phyloP scores from a whole-genome alignment of 129 eudicot species.

The Saposhnikovia divaricata region DNA sequence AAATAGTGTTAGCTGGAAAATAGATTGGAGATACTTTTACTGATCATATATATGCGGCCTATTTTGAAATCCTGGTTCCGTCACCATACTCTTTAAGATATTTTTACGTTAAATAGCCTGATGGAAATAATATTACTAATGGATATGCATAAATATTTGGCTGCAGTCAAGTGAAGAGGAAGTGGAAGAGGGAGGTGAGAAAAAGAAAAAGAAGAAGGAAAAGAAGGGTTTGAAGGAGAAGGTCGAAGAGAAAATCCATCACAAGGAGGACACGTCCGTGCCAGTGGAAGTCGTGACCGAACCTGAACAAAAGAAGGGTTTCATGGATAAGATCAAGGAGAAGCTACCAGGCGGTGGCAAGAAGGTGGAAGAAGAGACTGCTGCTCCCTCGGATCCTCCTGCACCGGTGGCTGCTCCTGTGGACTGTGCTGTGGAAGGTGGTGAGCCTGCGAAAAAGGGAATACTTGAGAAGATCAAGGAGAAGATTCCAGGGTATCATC shows the following conservation, averaged over 20 bases:
- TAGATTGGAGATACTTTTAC: too few relatives aligned
- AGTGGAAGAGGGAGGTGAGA: constrained; percentile 40
- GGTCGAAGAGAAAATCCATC: constrained; percentile 39
- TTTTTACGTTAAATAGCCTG: too few relatives aligned
- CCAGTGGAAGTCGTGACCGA: constrained; percentile 35
- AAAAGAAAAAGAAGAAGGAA: constrained; percentile 44
- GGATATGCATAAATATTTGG: neutral
- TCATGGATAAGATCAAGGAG: constrained; percentile 74
- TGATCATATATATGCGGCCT: too few relatives aligned
- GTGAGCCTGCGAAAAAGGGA: constrained; percentile 49
- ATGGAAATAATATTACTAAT: neutral
- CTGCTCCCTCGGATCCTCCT: neutral
- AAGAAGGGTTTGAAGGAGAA: constrained; percentile 58
- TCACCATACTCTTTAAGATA: too few relatives aligned
- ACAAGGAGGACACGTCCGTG: constrained; percentile 37
- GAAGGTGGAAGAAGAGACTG: constrained; percentile 35
- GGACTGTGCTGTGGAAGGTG: constrained; percentile 24
- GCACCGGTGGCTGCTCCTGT: constrained; percentile 16
- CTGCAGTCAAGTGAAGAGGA: constrained; percentile 79
- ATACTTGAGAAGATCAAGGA: constrained; percentile 83
- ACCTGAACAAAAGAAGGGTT: constrained; percentile 53
- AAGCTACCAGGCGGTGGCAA: constrained; percentile 63
- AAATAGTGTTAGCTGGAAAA: too few relatives aligned
- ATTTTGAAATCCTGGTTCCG: too few relatives aligned
- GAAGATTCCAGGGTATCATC: constrained; percentile 77